A percentile compares a stretch with the other conserved stretches of the same genome.
Evolutionary conservation across 495 filamentous ascomycete species (phyloP).

Genomic region (Haplographium delicatum): DNA sequence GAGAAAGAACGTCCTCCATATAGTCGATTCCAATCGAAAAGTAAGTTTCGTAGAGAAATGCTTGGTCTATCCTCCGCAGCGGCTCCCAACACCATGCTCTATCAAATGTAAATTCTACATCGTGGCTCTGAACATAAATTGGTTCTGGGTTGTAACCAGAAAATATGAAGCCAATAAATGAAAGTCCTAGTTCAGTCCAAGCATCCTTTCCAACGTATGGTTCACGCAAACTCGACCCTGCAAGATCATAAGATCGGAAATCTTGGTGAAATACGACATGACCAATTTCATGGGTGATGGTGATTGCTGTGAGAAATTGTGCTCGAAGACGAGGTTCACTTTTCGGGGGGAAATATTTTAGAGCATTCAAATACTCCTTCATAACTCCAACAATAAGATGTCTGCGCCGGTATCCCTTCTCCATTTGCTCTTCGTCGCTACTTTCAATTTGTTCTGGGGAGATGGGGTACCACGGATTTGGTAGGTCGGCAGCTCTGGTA

Average conservation of each 20-base stretch:
- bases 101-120: no score
- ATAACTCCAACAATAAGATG: conserved; percentile 8
- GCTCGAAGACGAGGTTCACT: conserved; percentile 12
- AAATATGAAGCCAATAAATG: conserved; percentile 10
- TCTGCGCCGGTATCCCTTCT: not conserved
- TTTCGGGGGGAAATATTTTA: not conserved
- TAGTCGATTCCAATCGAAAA: conserved; percentile 4
- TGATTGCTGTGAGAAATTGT: conserved; percentile 13
- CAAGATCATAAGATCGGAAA: conserved; percentile 5
- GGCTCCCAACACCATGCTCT: conserved; percentile 1
- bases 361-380: conserved; percentile 16
- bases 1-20: not conserved
- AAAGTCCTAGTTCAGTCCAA: conserved; percentile 8
- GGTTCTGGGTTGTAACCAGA: conserved; percentile 10
- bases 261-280: conserved; percentile 13
- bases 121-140: no score
- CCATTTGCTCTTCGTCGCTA: not conserved
- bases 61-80: not conserved
- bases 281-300: conserved; percentile 18
- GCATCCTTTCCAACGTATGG: conserved; percentile 10
- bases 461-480: not conserved
- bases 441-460: not conserved
- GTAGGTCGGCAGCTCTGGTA: not conserved
- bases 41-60: conserved; percentile 6
- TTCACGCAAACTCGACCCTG: not conserved